Evolutionary conservation across 2,329 filamentous ascomycete genomes (phyloP).

Genomic region (Aspergillus floridensis): DNA sequence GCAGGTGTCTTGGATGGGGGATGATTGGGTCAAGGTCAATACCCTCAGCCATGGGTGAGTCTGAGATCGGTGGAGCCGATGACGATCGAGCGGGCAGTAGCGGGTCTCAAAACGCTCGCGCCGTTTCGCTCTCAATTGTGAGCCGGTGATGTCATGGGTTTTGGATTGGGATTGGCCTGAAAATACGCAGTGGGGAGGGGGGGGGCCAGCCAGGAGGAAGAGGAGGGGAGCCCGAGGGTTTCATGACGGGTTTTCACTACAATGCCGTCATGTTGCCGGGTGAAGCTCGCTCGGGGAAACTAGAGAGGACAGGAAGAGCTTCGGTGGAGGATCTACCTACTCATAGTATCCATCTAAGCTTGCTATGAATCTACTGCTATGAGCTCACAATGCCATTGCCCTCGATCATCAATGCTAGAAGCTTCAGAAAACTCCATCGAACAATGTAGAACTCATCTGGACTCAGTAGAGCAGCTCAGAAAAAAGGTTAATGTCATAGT

Average conservation of each 20-base stretch:
- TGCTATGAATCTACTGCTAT: background rate
- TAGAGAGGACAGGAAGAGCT: background rate
- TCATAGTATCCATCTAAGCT: too few species aligned
- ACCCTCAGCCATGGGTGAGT: slow-evolving; percentile 26
- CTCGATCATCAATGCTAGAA: background rate
- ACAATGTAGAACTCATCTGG: background rate
- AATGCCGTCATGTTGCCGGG: background rate
- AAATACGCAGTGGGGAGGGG: background rate
- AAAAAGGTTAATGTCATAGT: background rate
- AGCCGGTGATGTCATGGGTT: slow-evolving; percentile 29
- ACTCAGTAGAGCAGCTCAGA: background rate
- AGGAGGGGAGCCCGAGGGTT: background rate
- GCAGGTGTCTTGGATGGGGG: slow-evolving; percentile 3
- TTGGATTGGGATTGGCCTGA: background rate
- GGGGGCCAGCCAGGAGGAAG: too few species aligned
- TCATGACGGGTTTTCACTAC: background rate
- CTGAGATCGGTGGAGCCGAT: slow-evolving; percentile 34
- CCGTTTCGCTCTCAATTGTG: slow-evolving; percentile 18
- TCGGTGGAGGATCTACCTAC: background rate
- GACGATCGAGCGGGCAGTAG: slow-evolving; percentile 27
- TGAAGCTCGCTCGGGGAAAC: background rate
- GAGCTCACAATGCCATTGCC: background rate
- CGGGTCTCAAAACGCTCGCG: slow-evolving; percentile 28
- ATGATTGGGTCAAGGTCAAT: slow-evolving; percentile 23
- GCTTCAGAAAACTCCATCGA: background rate